Evolutionary conservation across 495 filamentous ascomycete genomes (phyloP), one percentile per base, ranked within the genome.

Genomic region (Tuber borchii): DNA sequence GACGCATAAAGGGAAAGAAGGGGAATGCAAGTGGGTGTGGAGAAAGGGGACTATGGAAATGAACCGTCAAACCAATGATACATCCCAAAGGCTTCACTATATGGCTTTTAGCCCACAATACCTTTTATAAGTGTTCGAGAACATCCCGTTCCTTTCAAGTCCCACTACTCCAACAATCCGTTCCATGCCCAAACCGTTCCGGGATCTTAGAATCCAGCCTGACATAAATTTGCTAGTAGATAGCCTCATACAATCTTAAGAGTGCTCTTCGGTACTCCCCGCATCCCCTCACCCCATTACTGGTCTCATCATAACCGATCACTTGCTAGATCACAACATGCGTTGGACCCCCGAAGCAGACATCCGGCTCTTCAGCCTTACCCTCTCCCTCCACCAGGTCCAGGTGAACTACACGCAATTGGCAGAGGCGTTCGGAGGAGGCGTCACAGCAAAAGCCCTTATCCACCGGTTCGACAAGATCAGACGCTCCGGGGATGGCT

Each of bases 381-480:
- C 31, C 19, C 72, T 73, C 48, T 34, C 45, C 8, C 39, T 34
- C 48, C 72, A 61, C 45, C 46, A 61, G 72, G 45, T 61, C 14
- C 51, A 73, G 34, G n/a, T 61, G 37, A 42, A 73, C 20, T 73
- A 73, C 31, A 37, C 72, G 5, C 2, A 39, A 9, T 3, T 73
- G 37, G 72, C 72, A 22, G 72, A 73, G 61, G 45, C 42, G 6
- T 73, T 73, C 43, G 72, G 72, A n/a, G 20, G 65, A 40, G 72
- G 72, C 61, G 45, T 73, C 40, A 61, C 72, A n/a, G 72, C 44
- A 9, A 61, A 61, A 61, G 72, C 72, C 20, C 51, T 73, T 48
- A 7, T 39, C 22, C 44, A 73, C 5, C 51, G 72, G 12, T 39
- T 73, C 16, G 39, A 39, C 42, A 65, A 65, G 56, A 31, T 48